Evolutionary conservation across 352 stramenopile genomes (phyloP), one percentile per base, ranked within the genome.

Genomic region (Globisporangium middletonii): DNA sequence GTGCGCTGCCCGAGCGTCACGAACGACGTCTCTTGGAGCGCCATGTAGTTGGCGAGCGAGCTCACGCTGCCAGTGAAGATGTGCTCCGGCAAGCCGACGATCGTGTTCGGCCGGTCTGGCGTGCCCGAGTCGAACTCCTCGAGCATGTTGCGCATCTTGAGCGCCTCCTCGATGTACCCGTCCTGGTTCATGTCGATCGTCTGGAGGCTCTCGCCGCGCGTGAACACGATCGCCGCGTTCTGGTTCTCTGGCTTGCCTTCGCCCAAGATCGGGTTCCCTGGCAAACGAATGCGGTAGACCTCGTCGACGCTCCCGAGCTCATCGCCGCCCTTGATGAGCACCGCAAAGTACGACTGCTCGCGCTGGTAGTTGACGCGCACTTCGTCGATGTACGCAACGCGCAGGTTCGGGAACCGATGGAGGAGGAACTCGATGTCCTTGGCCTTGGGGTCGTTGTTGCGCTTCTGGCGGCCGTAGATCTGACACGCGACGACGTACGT

Each of bases 141-240:
- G 1, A 99, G 80, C 69, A 98, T 81, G 69, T 99, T 99, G 53
- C 96, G 88, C 96, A 99, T 99, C 75, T 99, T 99, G 6, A 99
- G 77, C 5, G 91, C 87, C 72, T 99, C 97, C 65, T 99, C 97
- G 45, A 99, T 97, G 72, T 99, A 99, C 47, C 95, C 95, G 69
- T 98, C 94, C 68, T 99, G 97, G 75, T 99, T 99, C 97, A 99
- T 99, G 70, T 99, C 97, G 72, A 99, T 99, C 11, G 96, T 98
- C 77, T 99, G 97, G 48, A 99, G 61, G 47, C 96, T 97, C 72
- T 99, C 95, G 60, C 96, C 96, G 27, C 97, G 86, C 8, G 96
- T 99, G 71, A 99, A 99, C 57, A 99, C 98, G 62, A 99, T 96
- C 4, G 97, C 97, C 11, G 98, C 84, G 65, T 99, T 99, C 64